phyloP scores from a whole-genome alignment of 148 eudicot species.

The Fagopyrum homotropicum region DNA sequence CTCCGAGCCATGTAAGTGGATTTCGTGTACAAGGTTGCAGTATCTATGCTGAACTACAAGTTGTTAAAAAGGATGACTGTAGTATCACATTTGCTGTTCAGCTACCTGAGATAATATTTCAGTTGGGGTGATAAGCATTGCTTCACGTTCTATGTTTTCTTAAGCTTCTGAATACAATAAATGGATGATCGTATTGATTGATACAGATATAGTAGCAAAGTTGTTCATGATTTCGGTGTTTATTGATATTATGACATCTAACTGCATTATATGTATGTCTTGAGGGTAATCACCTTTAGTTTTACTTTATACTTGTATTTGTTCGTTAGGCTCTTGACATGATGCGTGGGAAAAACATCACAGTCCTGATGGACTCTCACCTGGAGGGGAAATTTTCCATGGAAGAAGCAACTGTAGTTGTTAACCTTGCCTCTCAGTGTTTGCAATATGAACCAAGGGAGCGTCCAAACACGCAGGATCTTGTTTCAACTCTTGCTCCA shows the following conservation, averaged over 20 bases:
- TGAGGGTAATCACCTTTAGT: no score
- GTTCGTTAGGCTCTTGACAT: conserved; percentile 49
- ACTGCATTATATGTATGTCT: no score
- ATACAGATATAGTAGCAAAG: no score
- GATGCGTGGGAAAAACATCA: conserved; percentile 56
- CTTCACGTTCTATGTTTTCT: no score
- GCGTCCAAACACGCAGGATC: conserved; percentile 48
- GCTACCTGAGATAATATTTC: no score
- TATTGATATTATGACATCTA: no score
- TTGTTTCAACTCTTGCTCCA: conserved; percentile 46
- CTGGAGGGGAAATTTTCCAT: conserved; percentile 40
- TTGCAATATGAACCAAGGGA: conserved; percentile 69
- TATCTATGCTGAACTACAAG: not conserved
- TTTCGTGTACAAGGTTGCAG: conserved; percentile 1
- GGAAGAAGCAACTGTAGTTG: conserved; percentile 38
- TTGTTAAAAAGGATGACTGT: no score
- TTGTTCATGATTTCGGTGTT: no score
- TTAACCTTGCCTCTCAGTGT: conserved; percentile 56
- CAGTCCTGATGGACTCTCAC: conserved; percentile 44
- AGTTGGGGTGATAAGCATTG: no score
- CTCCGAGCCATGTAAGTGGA: conserved; percentile 80
- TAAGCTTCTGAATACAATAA: no score
- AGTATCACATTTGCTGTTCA: no score
- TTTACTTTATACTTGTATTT: not conserved
- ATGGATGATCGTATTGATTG: no score